Base-by-base conservation (phyloP, 805 yeast genomes). In the Wickerhamiella kazuoi region DNA sequence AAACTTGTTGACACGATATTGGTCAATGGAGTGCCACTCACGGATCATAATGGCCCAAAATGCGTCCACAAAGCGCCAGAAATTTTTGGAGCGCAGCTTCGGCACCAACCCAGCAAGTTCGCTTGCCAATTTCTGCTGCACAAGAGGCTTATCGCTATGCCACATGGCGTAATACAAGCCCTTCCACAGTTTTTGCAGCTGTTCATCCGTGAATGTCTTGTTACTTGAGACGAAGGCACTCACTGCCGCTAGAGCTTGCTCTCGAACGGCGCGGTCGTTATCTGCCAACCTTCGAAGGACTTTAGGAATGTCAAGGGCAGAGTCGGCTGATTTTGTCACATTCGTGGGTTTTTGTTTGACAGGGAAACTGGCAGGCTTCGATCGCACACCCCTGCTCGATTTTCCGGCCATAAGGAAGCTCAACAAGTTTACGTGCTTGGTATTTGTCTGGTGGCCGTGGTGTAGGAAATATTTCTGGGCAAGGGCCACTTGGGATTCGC, bases 141-240 rank as follows among this genome's bases (percentile, higher is more conserved):
- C 90, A 50, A 79, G 68, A 21, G 95, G 94, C 53, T 86, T 72
- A 57, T 90, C 98, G 54, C 93, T 72, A 62, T 79, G 83, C 97
- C 98, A 90, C 94, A 90, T 82, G 9, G 94, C 72, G 54, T 68
- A 90, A 59, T 78, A 90, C 31, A 90, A 66, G n/a, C 97, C 98
- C 60, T 81, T 84, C 96, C 98, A 90, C 43, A 90, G 63, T 55
- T 87, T 86, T 48, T 79, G 79, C 46, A 74, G 64, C 39, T 83
- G 90, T 30, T 69, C 52, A 35, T 54, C 63, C 31, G 55, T 61
- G 29, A 65, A 46, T 24, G 56, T 60, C 31, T 52, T 59, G 23
- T 65, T 55, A 21, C 67, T 60, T 2, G 68, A 54, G 35, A 83
- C 59, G 52, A 70, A 79, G 46, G 68, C 68, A 48, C 67, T 67